phyloP scores from a whole-genome alignment of 2,329 filamentous ascomycete species.

The Dendrostoma leiphaemia region DNA sequence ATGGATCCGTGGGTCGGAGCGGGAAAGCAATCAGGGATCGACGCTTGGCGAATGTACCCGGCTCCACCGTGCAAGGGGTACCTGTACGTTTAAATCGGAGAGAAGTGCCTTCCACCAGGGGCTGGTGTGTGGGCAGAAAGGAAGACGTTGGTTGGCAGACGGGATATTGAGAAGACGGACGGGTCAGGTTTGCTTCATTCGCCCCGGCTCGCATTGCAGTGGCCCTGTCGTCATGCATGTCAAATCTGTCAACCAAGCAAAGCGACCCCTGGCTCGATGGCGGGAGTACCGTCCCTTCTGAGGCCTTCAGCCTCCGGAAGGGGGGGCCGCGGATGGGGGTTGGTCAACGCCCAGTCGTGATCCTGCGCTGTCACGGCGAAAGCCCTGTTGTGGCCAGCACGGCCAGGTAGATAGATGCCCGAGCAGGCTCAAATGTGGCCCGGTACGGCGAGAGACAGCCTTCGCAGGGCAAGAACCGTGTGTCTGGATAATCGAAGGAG shows the following conservation, averaged over 20 bases:
- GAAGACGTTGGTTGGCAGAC: background rate
- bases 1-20: background rate
- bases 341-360: constrained; percentile 8
- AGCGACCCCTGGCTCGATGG: constrained; percentile 12
- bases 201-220: constrained; percentile 8
- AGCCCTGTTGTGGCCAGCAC: background rate
- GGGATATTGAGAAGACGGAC: background rate
- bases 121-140: background rate
- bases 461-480: background rate
- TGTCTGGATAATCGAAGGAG: background rate
- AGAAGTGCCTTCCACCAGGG: background rate
- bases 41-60: background rate
- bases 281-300: constrained; percentile 4
- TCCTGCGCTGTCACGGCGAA: background rate
- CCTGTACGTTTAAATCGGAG: background rate
- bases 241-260: constrained; percentile 17
- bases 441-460: background rate
- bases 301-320: constrained; percentile 15
- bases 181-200: background rate
- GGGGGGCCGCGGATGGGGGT: constrained; percentile 8
- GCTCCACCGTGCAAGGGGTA: background rate
- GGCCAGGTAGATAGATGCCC: background rate
- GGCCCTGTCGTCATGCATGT: constrained; percentile 9
- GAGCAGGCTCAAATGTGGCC: background rate
- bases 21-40: constrained; percentile 7